Conservation (phyloP, 208 protist species). For the Phytomonas francai region DNA sequence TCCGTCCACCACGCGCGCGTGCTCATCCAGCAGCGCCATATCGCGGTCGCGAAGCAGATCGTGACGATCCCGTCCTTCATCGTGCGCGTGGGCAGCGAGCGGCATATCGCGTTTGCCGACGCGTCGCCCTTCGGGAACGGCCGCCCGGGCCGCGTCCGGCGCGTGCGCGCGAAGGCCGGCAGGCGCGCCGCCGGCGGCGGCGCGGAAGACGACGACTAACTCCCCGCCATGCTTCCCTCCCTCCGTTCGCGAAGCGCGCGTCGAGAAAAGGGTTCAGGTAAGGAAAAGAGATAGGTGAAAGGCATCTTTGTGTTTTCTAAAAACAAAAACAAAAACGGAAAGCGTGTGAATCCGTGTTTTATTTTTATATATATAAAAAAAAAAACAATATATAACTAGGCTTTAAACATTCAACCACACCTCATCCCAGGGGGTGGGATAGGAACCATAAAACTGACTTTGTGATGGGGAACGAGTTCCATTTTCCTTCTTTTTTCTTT, state of each 20-base stretch:
- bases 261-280: neutral
- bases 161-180: slow-evolving; percentile 76
- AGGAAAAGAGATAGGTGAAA: neutral
- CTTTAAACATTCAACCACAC: no score
- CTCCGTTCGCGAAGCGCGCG: neutral
- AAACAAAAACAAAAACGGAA: neutral
- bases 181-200: slow-evolving; percentile 60
- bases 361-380: no score
- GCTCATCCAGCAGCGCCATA: slow-evolving; percentile 99
- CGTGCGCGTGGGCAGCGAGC: slow-evolving; percentile 97
- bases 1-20: slow-evolving; percentile 99
- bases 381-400: no score
- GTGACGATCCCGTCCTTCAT: slow-evolving; percentile 99
- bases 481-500: slow-evolving; percentile 10
- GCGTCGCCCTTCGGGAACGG: slow-evolving; percentile 95
- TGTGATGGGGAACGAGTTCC: neutral
- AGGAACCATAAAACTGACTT: no score
- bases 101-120: slow-evolving; percentile 98
- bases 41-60: slow-evolving; percentile 99
- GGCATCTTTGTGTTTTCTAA: neutral
- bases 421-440: no score
- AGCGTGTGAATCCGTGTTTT: no score
- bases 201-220: slow-evolving; percentile 50
- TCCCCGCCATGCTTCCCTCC: neutral
- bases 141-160: slow-evolving; percentile 93